phyloP scores from a whole-genome alignment of 352 stramenopile species.

The Pythium sp. region DNA sequence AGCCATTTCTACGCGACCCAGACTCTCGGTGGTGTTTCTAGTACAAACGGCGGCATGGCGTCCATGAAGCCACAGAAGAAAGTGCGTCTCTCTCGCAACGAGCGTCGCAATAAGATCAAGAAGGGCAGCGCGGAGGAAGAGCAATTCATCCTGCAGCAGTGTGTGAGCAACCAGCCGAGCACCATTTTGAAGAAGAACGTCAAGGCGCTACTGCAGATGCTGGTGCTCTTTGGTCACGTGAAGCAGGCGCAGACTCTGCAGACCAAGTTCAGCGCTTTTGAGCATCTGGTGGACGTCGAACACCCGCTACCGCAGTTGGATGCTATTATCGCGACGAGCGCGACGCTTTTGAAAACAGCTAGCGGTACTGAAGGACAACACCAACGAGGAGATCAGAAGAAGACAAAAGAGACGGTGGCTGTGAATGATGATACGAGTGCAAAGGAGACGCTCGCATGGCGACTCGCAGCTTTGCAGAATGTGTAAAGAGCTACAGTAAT shows the following conservation, averaged over 20 bases:
- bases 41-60: neutral
- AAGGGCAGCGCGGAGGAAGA: constrained; percentile 71
- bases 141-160: constrained; percentile 49
- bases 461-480: constrained; percentile 11
- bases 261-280: constrained; percentile 36
- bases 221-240: constrained; percentile 50
- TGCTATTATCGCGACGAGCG: neutral
- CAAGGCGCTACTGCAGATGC: constrained; percentile 40
- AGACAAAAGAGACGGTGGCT: neutral
- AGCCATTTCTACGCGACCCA: constrained; percentile 76
- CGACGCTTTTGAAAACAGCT: neutral
- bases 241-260: constrained; percentile 44
- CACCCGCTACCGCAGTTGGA: constrained; percentile 17
- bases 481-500: neutral
- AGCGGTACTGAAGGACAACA: neutral
- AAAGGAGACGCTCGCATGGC: neutral
- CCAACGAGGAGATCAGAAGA: neutral
- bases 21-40: constrained; percentile 19
- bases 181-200: constrained; percentile 34
- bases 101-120: constrained; percentile 65
- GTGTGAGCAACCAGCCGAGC: constrained; percentile 37
- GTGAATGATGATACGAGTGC: neutral
- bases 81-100: constrained; percentile 39
- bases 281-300: constrained; percentile 26
- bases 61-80: constrained; percentile 31